Evolutionary conservation across 768 basidiomycete species (phyloP), one percentile per base, ranked within the genome.

Genomic region (Phanerochaete sordida): DNA sequence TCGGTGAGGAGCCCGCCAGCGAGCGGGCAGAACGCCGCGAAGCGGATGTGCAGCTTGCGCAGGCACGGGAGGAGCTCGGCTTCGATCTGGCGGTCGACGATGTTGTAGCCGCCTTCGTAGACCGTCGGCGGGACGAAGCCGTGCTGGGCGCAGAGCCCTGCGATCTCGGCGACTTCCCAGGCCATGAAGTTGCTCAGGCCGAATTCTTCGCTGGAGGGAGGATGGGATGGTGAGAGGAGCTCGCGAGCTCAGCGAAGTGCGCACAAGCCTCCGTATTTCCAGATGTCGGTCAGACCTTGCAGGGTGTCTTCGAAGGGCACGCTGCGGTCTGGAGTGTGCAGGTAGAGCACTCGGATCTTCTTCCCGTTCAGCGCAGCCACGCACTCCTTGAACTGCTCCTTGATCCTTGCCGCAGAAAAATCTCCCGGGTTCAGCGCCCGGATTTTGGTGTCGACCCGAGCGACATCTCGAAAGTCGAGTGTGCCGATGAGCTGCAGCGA

Each of bases 151-250:
- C 83, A 84, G 28, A 86, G 85, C 0, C 76, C 75, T 0, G 84
- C 80, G 28, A 86, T 77, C 64, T 85, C 84, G 2, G 84, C 83
- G 16, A 85, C 83, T 69, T 87, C 84, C 82, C 83, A 86, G 0
- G 84, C 78, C 0, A 69, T 59, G 46, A 75, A 87, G 68, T 87
- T 87, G 65, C 84, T 86, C 62, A 88, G 74, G 1, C 86, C 84
- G 59, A 87, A 83, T 21, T 79, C 76, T 60, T 84, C 81, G 66
- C 81, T 83, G 16, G 16, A 46, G 24, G 48, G 6, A 19, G 35
- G 1, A 43, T 35, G 16, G 31, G 1, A 46, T 26, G 33, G n/a
- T 16, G 2, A 11, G 39, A 11, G 19, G 19, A 4, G 19, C 39
- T 43, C 8, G 8, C 8, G 19, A 19, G 19, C n/a, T 12, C 4